Evolutionary conservation across 176 grass and related monocot genomes (phyloP), one percentile per base, ranked within the genome.

Genomic region (Urochloa ruziziensis): DNA sequence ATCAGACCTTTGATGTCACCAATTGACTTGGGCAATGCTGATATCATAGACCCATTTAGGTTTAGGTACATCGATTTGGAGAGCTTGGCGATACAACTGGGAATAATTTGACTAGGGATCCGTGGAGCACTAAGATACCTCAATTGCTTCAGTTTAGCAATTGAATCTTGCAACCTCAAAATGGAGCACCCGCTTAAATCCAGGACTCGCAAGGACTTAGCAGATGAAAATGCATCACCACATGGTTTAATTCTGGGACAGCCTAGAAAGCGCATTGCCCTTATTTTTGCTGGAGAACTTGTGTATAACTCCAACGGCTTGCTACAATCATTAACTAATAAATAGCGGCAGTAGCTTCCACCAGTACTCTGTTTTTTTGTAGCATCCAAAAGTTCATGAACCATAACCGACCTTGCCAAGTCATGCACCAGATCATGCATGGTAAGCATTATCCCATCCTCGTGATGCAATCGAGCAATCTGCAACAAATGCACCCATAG

Each of bases 391-490:
- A 80, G 32, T 7, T 82, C 70, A 48, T 82, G n/a, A 27, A 5
- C 48, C 51, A 52, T 62, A 53, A 81, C 25, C 12, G 36, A 87
- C 44, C 27, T 30, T 74, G 70, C 68, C 0, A 87, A 48, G 12
- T 82, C 78, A 69, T 81, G 68, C 17, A 68, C 85, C 33, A 82
- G 47, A n/a, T 87, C 57, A 1, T 87, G 85, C 58, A 87, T 67
- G 23, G 29, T 61, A 27, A 53, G 43, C 19, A 33, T 7, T 7
- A 16, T 17, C 13, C 12, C 28, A 63, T 33, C 60, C 4, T 63
- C 59, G 1, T 30, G 2, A 9, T 61, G 25, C 58, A 29, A 28
- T 61, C 58, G 58, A 11, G 27, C 11, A 5, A 15, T 62, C 59
- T 62, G 59, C 25, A 62, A 30, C 59, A 62, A 30, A 15, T 59